These are phyloP conservation scores for Coprinopsis sp. DNA, from an alignment of 768 basidiomycete species.

Conservation along the genomic window DNA sequence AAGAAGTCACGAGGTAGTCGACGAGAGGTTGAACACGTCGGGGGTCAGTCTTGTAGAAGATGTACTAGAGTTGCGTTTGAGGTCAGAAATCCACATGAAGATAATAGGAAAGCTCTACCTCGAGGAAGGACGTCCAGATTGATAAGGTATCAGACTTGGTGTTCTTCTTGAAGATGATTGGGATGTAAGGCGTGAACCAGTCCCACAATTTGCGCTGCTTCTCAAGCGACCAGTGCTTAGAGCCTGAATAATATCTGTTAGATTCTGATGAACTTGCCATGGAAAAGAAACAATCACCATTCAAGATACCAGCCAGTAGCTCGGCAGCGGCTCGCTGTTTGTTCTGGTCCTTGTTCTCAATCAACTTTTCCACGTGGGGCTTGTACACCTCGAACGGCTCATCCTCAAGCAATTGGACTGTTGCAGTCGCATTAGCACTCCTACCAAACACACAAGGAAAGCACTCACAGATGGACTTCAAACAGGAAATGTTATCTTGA, in stretches of 20 bases:
- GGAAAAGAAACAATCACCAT: slow-evolving; percentile 33
- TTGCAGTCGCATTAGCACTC: not conserved
- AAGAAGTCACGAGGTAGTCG: slow-evolving; percentile 63
- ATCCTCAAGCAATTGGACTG: slow-evolving; percentile 77
- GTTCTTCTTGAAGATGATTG: slow-evolving; percentile 59
- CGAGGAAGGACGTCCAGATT: slow-evolving; percentile 76
- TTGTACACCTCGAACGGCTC: slow-evolving; percentile 59
- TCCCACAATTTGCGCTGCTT: slow-evolving; percentile 69
- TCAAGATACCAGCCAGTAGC: slow-evolving; percentile 67
- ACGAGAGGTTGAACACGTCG: slow-evolving; percentile 77
- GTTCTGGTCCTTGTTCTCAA: slow-evolving; percentile 71
- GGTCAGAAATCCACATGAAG: not conserved
- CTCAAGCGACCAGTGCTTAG: slow-evolving; percentile 81
- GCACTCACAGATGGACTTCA: slow-evolving; percentile 70
- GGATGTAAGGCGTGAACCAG: slow-evolving; percentile 72
- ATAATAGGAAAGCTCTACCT: slow-evolving; percentile 38
- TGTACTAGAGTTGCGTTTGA: slow-evolving; percentile 44
- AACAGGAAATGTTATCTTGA: slow-evolving; percentile 65
- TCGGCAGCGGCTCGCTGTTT: slow-evolving; percentile 88
- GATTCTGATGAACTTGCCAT: not conserved
- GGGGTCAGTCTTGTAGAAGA: slow-evolving; percentile 78
- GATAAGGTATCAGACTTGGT: slow-evolving; percentile 78
- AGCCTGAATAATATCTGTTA: slow-evolving; percentile 41
- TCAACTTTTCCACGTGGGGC: slow-evolving; percentile 58
- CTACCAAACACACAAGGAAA: not conserved